Base-by-base conservation (phyloP, 495 filamentous ascomycete genomes). In the Daldinia loculata region DNA sequence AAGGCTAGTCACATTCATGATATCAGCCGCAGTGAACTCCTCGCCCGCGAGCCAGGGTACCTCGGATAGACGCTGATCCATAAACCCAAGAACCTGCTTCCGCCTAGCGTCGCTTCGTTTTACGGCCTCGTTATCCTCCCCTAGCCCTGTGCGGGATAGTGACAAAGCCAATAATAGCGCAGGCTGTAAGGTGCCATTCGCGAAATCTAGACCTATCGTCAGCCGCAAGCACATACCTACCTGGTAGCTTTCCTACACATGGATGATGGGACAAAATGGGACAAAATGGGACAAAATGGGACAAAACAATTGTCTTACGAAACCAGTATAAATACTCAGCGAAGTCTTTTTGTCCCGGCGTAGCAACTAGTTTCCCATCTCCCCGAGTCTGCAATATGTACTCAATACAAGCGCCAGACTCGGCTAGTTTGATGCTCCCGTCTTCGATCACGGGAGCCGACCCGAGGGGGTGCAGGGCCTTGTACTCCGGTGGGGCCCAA, bases 271-370 rank as follows among this genome's bases (percentile, higher is more conserved):
- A 14, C 17, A 22, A 14, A 36, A 5, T n/a, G n/a, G n/a, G n/a
- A n/a, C n/a, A n/a, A n/a, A n/a, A n/a, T n/a, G n/a, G n/a, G n/a
- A n/a, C n/a, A n/a, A n/a, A n/a, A 26, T 19, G 14, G 32, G 56
- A 14, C 17, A 22, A 14, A 36, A 5, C 34, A 24, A 22, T 34
- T 27, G 26, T n/a, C 74, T 74, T 57, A 74, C 74, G 86, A 39
- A 85, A 84, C 87, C 88, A 90, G 72, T 86, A 87, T 3, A 90
- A 75, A 75, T 86, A 90, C 52, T 86, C 79, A 4, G 86, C 70
- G 63, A 88, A 89, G 19, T 76, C 71, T 9, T 80, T 75, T 24
- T 84, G 69, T 7, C 73, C 76, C 1, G 85, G 84, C 0, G 78
- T 58, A 1, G 84, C 52, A 8, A 78, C 71, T 12, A 91, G 74